phyloP scores from a whole-genome alignment of 306 rosid genomes.

The Ceratonia siliqua region DNA sequence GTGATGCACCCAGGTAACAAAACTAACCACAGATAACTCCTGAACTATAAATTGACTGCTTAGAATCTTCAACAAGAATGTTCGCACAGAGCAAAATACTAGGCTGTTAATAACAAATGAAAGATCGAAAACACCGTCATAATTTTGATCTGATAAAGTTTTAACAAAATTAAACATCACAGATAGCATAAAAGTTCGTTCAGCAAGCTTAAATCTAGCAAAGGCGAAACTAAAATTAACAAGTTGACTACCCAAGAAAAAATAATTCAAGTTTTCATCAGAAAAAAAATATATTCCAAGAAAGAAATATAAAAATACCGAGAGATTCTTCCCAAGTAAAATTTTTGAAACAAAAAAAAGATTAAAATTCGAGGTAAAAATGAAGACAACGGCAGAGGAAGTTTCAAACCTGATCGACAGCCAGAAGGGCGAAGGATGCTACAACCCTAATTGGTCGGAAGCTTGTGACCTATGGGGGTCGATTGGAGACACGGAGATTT shows the following conservation, averaged over 20 bases:
- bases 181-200: too few species aligned
- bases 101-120: not conserved
- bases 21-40: not conserved
- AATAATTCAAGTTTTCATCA: not conserved
- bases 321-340: not conserved
- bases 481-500: too few species aligned
- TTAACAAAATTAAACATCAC: not conserved
- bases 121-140: not conserved
- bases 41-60: not conserved
- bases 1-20: not conserved
- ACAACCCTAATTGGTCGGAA: not conserved
- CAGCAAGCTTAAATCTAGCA: not conserved
- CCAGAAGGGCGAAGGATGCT: not conserved
- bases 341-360: not conserved
- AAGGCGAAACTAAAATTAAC: not conserved
- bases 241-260: not conserved
- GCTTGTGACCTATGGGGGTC: not conserved
- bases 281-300: too few species aligned
- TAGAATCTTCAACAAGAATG: not conserved
- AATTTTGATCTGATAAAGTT: conserved; percentile 4
- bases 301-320: too few species aligned
- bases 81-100: conserved; percentile 27
- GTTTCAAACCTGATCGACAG: not conserved
- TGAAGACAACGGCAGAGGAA: not conserved
- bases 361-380: not conserved